Evolutionary conservation across 129 eudicot genomes (phyloP).

Genomic region (Erigeron canadensis): DNA sequence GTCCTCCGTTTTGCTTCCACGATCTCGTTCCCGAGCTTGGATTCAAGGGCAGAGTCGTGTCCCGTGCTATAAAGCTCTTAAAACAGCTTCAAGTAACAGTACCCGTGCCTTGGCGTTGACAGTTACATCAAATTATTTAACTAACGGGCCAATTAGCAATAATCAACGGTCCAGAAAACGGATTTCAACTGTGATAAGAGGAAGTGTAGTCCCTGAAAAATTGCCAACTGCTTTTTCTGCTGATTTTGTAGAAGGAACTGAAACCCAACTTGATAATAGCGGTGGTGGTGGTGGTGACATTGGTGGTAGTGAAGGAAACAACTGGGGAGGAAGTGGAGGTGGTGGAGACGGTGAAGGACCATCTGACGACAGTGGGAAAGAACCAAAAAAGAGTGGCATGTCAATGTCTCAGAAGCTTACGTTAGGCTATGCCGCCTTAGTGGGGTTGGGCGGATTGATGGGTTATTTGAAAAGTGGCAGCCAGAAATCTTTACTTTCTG

Average conservation of each 20-base stretch:
- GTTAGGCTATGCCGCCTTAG: conserved; percentile 76
- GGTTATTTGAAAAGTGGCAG: conserved; percentile 90
- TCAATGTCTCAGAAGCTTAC: conserved; percentile 95
- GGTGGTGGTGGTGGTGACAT: conserved; percentile 43
- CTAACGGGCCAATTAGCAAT: conserved; percentile 15
- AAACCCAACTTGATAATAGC: conserved; percentile 46
- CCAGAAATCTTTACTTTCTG: conserved; percentile 67
- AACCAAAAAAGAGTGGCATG: conserved; percentile 52
- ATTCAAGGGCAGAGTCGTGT: conserved; percentile 29
- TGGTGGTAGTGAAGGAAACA: conserved; percentile 56
- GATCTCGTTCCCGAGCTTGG: conserved; percentile 29
- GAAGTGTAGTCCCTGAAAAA: conserved; percentile 54
- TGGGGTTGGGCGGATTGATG: conserved; percentile 83
- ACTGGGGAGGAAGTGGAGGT: conserved; percentile 38
- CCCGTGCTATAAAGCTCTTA: conserved; percentile 26
- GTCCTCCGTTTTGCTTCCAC: conserved; percentile 55
- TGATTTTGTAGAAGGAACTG: conserved; percentile 43
- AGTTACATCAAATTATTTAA: conserved; percentile 23
- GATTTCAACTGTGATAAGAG: conserved; percentile 28
- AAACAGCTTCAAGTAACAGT: conserved; percentile 24
- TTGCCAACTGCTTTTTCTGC: conserved; percentile 54
- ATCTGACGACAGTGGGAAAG: conserved; percentile 46
- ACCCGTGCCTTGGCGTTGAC: conserved; percentile 23
- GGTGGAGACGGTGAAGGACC: conserved; percentile 49
- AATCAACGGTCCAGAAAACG: conserved; percentile 31